A percentile compares a stretch with the other conserved stretches of the same genome.
Conservation (phyloP, 495 filamentous ascomycete genomes). For the Penicillium argentinense region DNA sequence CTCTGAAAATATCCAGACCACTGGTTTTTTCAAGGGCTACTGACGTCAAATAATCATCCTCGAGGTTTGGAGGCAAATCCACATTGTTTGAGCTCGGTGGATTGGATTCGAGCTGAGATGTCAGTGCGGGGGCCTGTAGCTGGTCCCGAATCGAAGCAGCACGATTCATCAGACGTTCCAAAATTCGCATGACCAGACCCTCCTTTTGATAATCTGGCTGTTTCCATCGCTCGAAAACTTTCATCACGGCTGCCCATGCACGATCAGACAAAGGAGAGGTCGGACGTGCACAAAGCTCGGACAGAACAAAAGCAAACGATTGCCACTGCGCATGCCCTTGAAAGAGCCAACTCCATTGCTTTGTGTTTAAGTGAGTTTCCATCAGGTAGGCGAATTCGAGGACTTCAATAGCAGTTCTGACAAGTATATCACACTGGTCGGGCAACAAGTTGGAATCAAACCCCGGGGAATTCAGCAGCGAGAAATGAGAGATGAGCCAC, state of each 20-base stretch:
- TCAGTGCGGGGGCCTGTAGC: no score
- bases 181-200: no score
- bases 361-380: conserved; percentile 50
- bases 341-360: conserved; percentile 75
- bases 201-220: no score
- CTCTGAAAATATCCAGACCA: no score
- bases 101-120: no score
- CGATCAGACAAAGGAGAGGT: conserved; percentile 60
- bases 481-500: conserved; percentile 56
- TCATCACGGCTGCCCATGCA: conserved; percentile 62
- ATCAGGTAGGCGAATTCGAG: conserved; percentile 25
- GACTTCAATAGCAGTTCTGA: conserved; percentile 68
- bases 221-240: conserved; percentile 6
- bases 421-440: conserved; percentile 57
- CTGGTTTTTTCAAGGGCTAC: no score
- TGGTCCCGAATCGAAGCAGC: no score
- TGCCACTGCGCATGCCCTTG: conserved; percentile 77
- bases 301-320: conserved; percentile 64
- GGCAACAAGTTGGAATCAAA: conserved; percentile 38
- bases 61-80: no score
- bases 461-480: conserved; percentile 44
- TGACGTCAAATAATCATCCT: no score
- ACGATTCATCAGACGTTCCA: no score
- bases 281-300: conserved; percentile 65
- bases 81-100: no score